Percentiles rank a stretch among this genome's conserved stretches.
Evolutionary conservation across 495 filamentous ascomycete genomes (phyloP).

Genomic region (Pseudomonodictys pantanalensis): DNA sequence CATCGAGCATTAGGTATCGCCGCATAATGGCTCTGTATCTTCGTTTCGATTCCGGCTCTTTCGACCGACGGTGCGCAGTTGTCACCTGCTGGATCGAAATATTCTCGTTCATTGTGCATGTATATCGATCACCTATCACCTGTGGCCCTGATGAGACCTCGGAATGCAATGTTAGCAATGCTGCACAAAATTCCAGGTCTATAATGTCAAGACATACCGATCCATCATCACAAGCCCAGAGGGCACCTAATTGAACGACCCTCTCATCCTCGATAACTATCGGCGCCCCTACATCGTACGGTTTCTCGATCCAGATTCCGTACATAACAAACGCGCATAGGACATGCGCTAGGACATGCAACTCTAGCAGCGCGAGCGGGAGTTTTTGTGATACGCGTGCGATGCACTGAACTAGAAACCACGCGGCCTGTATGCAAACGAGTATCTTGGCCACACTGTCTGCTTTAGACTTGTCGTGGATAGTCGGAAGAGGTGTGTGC

Average conservation of each 20-base stretch:
- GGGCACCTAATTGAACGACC: conserved; percentile 14
- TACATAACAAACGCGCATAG: conserved; percentile 44
- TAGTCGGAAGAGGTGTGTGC: conserved; percentile 11
- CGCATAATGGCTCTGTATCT: neutral
- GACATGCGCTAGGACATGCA: conserved; percentile 40
- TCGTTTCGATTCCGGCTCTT: neutral
- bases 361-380: conserved; percentile 41
- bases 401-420: conserved; percentile 42
- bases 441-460: conserved; percentile 40
- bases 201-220: neutral
- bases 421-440: conserved; percentile 41
- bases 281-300: conserved; percentile 31
- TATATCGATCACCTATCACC: neutral
- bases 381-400: conserved; percentile 30
- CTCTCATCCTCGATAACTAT: conserved; percentile 3
- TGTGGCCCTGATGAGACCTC: neutral
- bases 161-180: neutral
- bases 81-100: neutral
- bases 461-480: conserved; percentile 41
- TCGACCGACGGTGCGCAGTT: neutral
- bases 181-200: neutral
- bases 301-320: conserved; percentile 43
- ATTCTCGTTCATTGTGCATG: neutral
- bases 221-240: conserved; percentile 1
- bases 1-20: neutral